Conservation (phyloP, 1,284 basidiomycete species). For the Leccinum laetum region DNA sequence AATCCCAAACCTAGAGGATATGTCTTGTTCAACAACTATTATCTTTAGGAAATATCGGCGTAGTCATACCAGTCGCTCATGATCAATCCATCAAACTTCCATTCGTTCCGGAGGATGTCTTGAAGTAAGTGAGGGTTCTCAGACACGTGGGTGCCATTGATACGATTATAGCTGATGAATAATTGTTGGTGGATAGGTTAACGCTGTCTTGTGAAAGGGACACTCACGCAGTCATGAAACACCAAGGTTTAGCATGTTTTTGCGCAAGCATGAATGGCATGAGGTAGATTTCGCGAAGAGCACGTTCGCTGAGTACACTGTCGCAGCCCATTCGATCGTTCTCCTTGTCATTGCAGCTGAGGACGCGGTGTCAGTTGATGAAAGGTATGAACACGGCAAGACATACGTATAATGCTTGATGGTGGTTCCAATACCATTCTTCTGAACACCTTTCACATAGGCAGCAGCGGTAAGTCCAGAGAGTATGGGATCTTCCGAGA, state of each 20-base stretch:
- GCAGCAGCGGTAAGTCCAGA: conserved; percentile 71
- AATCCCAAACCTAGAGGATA: conserved; percentile 54
- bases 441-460: conserved; percentile 76
- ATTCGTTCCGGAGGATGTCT: conserved; percentile 73
- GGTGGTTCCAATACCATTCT: conserved; percentile 64
- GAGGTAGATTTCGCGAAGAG: conserved; percentile 81
- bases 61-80: conserved; percentile 77
- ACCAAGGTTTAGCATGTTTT: conserved; percentile 69
- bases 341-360: conserved; percentile 71
- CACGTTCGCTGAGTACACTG: conserved; percentile 62
- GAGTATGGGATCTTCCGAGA: conserved; percentile 79
- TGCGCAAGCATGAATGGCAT: conserved; percentile 84
- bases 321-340: conserved; percentile 66
- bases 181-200: not conserved
- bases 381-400: not conserved
- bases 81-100: conserved; percentile 69
- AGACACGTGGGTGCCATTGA: conserved; percentile 71
- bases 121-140: conserved; percentile 65
- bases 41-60: not conserved
- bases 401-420: conserved; percentile 75
- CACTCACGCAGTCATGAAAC: conserved; percentile 70
- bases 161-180: conserved; percentile 56
- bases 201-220: not conserved
- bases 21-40: not conserved
- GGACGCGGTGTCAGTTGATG: not conserved